Evolutionary conservation across 2,329 filamentous ascomycete genomes (phyloP), one percentile per base, ranked within the genome.

Genomic region (Pseudogymnoascus sp.): DNA sequence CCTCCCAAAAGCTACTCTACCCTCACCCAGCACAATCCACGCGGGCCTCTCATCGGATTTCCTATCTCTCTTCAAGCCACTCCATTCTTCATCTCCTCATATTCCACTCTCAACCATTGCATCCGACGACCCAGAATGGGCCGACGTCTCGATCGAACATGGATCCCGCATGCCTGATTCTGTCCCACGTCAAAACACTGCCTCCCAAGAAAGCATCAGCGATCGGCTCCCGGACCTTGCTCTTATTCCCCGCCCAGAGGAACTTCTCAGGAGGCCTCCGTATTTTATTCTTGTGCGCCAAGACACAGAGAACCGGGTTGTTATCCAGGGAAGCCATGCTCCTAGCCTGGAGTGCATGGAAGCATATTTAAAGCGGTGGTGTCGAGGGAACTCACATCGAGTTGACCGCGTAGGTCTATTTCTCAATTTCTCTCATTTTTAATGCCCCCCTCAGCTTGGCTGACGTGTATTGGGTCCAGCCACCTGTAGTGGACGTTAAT

Each of bases 301-400:
- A 8, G 65, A 67, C 9, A 69, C 71, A 15, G 66, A 64, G 5
- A 64, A 66, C 7, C 68, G 66, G 21, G 72, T 82, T 8, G 74
- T 77, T 58, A 69, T 83, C 9, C 75, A 80, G 58, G 74, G 76
- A 59, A 82, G 78, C 58, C 81, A 83, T 68, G 76, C 75, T 41
- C 74, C 75, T 4, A 79, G 77, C 0, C 67, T 82, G 29, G 71
- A 78, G 60, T 69, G 81, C 13, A 66, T 83, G 5, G 71, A 73
- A 2, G 74, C 76, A 1, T 83, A 82, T 63, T 68, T 82, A 1
- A 75, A 75, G 68, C 75, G 75, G 36, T 82, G 79, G 79, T 78
- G 75, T 51, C 74, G 76, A 41, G 69, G 74, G 7, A 80, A 81
- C 61, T 72, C 76, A 55, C 71, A 74, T 6, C 68, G 75, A 27